These are phyloP conservation scores for Histomonas meleagridis DNA, from an alignment of 208 protist genomes.

Conservation along the genomic window DNA sequence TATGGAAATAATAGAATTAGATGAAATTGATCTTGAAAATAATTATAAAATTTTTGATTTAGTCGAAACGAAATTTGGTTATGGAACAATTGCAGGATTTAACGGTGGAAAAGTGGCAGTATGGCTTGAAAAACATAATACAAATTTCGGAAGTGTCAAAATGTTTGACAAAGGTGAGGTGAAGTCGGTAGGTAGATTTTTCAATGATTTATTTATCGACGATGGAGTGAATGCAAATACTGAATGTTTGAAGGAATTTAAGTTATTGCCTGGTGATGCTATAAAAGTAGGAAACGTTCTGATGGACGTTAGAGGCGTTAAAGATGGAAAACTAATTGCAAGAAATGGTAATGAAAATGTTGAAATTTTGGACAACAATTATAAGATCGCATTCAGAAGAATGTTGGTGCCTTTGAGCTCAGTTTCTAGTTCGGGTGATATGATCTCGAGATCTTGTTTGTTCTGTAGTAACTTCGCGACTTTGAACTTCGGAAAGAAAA, in stretches of 20 bases:
- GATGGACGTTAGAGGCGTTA: neutral
- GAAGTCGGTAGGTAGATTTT: neutral
- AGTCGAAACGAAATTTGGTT: no score
- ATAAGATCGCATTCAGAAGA: no score
- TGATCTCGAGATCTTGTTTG: no score
- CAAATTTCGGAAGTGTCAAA: neutral
- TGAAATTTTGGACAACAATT: no score
- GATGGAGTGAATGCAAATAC: no score
- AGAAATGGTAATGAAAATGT: no score
- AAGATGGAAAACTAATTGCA: neutral
- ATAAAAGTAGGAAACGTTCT: neutral
- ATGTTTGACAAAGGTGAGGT: neutral
- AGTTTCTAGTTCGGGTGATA: no score
- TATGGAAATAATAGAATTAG: neutral
- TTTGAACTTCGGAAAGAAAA: no score
- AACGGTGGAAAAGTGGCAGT: neutral
- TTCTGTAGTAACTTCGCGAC: no score
- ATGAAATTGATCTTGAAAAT: neutral
- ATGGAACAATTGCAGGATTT: neutral
- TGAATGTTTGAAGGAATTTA: neutral
- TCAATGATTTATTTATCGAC: no score
- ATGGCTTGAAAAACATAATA: neutral
- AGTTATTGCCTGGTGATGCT: neutral
- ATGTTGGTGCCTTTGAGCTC: no score
- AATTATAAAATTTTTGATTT: neutral